phyloP scores from a whole-genome alignment of 1,284 basidiomycete genomes.

The Rhodotorula mucilaginosa region DNA sequence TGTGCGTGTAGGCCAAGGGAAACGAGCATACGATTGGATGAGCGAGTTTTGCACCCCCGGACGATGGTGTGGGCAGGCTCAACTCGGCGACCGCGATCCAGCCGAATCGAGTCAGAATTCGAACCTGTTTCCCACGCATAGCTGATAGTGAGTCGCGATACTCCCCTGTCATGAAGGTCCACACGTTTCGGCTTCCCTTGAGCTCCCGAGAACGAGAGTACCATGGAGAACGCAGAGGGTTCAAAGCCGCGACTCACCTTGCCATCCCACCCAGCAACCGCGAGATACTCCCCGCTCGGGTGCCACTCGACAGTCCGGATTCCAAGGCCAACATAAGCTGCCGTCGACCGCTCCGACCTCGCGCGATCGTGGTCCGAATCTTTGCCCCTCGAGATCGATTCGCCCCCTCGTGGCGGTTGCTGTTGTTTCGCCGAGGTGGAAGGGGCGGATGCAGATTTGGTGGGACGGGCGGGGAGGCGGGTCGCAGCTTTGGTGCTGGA shows the following conservation, averaged over 20 bases:
- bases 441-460: neutral
- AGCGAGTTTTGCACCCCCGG: neutral
- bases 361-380: neutral
- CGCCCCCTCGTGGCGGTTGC: neutral
- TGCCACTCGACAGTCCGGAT: constrained; percentile 47
- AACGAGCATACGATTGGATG: neutral
- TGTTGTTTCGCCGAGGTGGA: neutral
- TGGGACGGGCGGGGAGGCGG: neutral
- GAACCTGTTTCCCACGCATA: constrained; percentile 11
- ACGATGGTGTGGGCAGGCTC: neutral
- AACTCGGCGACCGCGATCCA: constrained; percentile 25
- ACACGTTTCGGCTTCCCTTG: too few relatives aligned
- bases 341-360: constrained; percentile 16
- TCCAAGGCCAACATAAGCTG: constrained; percentile 44
- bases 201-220: too few relatives aligned
- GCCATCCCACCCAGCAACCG: constrained; percentile 48
- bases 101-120: constrained; percentile 17
- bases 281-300: constrained; percentile 45
- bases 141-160: neutral
- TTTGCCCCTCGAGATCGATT: neutral
- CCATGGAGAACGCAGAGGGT: too few relatives aligned
- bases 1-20: too few relatives aligned
- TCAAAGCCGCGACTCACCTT: constrained; percentile 33
- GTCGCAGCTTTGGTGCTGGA: neutral
- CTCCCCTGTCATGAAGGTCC: too few relatives aligned